Evolutionary conservation across 805 yeast species (phyloP), one percentile per base, ranked within the genome.

Genomic region (Scheffersomyces lignosus): DNA sequence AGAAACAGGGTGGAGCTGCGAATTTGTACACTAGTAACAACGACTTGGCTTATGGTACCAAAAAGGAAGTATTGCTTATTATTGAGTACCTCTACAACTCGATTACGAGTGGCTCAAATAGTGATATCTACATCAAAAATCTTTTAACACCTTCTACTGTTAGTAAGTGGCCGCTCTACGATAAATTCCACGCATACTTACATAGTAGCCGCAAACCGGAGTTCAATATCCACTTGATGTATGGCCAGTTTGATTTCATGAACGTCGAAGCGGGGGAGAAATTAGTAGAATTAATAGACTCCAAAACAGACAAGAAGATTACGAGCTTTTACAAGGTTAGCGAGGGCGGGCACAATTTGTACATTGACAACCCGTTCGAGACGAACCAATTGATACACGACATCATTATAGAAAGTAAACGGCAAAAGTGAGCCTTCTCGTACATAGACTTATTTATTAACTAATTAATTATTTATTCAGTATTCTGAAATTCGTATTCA

Each of bases 181-280:
- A 84, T 52, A 73, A 81, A 40, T 57, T 80, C 25, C 49, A 55
- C 6, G 46, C 54, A 10, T 57, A 71, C 15, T 40, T 47, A 9
- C 49, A 64, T 5, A 56, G 54, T 3, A 47, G 54, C 2, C 20
- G 40, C 4, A 23, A 33, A 4, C 31, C 37, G 14, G 27, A 38
- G 16, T 63, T 65, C 34, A 58, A 65, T 29, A 63, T 73, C 2
- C 54, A 78, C 47, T 64, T 79, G 56, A 50, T 75, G 6, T 86
- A 83, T 55, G 95, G 93, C 0, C 76, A 80, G 44, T 77, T 69
- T 44, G 95, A 86, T 52, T 85, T 86, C 71, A 85, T 84, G 93
- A 73, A 79, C 49, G 58, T 70, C 1, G 70, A 65, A 27, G 83
- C 83, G 0, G 84, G 84, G 4, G 37, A 45, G 15, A 60, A 54